Conservation (phyloP, 176 grass and related monocot genomes). For the Triticum monococcum region DNA sequence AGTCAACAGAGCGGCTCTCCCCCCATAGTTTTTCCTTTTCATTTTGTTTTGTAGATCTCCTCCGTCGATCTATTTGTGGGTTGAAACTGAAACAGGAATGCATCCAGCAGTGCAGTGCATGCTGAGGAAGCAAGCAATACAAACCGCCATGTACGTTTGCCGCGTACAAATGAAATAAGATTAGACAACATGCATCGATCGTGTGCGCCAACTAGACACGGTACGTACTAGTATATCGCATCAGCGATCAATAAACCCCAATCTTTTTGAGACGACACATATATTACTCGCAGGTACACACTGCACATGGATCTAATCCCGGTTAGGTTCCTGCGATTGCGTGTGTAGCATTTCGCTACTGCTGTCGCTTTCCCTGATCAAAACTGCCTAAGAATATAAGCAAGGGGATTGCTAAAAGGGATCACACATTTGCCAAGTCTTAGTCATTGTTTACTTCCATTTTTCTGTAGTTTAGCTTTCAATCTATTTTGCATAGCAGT, state of each 20-base stretch:
- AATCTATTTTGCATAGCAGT: too few relatives aligned
- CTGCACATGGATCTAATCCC: neutral
- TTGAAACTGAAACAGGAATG: neutral
- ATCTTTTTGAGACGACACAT: neutral
- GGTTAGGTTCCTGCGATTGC: neutral
- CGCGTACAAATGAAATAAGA: neutral
- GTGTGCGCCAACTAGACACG: neutral
- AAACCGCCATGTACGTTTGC: neutral
- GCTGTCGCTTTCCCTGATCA: neutral
- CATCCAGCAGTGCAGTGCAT: neutral
- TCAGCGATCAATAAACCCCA: neutral
- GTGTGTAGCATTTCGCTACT: too few relatives aligned
- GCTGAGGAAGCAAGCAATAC: conserved; percentile 13
- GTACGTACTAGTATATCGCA: neutral
- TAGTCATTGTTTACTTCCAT: neutral
- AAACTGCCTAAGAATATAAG: neutral
- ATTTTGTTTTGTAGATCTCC: too few relatives aligned
- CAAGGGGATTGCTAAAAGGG: neutral
- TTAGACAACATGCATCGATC: neutral
- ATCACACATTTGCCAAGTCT: neutral
- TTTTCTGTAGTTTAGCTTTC: too few relatives aligned
- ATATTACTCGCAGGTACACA: neutral
- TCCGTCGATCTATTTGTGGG: neutral
- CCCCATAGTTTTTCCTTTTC: too few relatives aligned
- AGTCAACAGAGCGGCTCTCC: too few relatives aligned